A percentile compares a stretch with the other conserved stretches of the same genome.
phyloP scores from a whole-genome alignment of 352 stramenopile species.

The Phytophthora megakarya region DNA sequence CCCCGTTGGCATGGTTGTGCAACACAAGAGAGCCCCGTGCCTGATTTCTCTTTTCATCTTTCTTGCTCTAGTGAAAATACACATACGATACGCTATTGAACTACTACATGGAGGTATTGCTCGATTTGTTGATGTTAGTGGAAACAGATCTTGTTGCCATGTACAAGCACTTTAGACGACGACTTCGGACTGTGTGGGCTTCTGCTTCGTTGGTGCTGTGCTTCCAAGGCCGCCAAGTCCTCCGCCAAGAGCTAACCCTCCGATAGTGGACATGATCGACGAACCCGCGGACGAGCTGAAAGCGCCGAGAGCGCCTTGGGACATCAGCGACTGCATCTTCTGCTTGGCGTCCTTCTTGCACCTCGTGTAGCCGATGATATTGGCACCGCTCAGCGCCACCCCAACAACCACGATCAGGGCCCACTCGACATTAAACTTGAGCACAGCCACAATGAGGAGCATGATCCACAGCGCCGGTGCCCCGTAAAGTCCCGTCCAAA shows the following conservation, averaged over 20 bases:
- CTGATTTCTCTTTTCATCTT: constrained; percentile 27
- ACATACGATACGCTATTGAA: constrained; percentile 34
- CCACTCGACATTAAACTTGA: constrained; percentile 96
- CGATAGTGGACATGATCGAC: constrained; percentile 79
- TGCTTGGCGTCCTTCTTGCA: constrained; percentile 92
- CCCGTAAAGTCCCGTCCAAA: constrained; percentile 96
- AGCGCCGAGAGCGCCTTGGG: constrained; percentile 69
- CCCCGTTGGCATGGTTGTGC: constrained; percentile 11
- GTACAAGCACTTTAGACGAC: constrained; percentile 43
- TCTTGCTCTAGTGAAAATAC: constrained; percentile 37
- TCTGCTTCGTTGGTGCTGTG: constrained; percentile 12
- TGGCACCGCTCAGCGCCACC: constrained; percentile 91
- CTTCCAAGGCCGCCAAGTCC: constrained; percentile 18
- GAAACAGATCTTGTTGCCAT: constrained; percentile 1
- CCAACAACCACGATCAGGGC: constrained; percentile 93
- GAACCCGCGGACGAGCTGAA: constrained; percentile 69
- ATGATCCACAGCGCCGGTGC: constrained; percentile 91
- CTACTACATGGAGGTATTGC: constrained; percentile 15
- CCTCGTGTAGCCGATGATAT: constrained; percentile 99
- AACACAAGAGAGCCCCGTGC: neutral
- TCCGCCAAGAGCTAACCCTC: constrained; percentile 64
- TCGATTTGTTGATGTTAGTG: constrained; percentile 27
- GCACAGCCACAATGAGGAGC: constrained; percentile 91
- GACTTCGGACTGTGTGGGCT: constrained; percentile 33
- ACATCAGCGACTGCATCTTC: constrained; percentile 87